Evolutionary conservation across 768 basidiomycete species (phyloP).

Genomic region (Suillus weaverae): DNA sequence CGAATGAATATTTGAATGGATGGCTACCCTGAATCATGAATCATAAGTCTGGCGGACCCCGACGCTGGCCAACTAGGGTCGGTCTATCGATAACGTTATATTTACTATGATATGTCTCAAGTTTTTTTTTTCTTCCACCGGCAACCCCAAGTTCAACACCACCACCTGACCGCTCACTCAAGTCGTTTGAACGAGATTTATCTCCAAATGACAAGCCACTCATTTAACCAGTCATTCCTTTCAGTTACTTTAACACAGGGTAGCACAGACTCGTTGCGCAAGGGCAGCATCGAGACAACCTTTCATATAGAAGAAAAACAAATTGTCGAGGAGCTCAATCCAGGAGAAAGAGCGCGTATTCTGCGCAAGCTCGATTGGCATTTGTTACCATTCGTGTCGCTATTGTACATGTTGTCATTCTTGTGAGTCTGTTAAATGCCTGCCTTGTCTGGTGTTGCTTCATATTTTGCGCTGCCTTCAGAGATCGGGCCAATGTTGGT

Average conservation of each 20-base stretch:
- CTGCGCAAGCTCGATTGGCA: slow-evolving; percentile 47
- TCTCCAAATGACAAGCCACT: not conserved
- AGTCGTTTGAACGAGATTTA: not conserved
- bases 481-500: slow-evolving; percentile 48
- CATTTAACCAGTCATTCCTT: slow-evolving; percentile 6
- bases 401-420: slow-evolving; percentile 48
- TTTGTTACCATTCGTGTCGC: slow-evolving; percentile 44
- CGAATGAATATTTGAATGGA: not conserved
- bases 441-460: not conserved
- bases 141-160: not conserved
- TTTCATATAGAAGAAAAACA: not conserved
- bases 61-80: not conserved
- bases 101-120: not conserved
- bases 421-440: slow-evolving; percentile 33
- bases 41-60: not conserved
- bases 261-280: not conserved
- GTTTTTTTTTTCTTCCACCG: not conserved
- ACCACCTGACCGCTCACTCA: not conserved
- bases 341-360: slow-evolving; percentile 25
- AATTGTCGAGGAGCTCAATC: slow-evolving; percentile 11
- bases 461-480: slow-evolving; percentile 11
- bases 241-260: not conserved
- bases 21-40: not conserved
- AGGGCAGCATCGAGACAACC: not conserved
- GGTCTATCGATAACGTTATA: not conserved